Evolutionary conservation across 1,284 basidiomycete genomes (phyloP), one percentile per base, ranked within the genome.

Genomic region (Gomphus bonarii): DNA sequence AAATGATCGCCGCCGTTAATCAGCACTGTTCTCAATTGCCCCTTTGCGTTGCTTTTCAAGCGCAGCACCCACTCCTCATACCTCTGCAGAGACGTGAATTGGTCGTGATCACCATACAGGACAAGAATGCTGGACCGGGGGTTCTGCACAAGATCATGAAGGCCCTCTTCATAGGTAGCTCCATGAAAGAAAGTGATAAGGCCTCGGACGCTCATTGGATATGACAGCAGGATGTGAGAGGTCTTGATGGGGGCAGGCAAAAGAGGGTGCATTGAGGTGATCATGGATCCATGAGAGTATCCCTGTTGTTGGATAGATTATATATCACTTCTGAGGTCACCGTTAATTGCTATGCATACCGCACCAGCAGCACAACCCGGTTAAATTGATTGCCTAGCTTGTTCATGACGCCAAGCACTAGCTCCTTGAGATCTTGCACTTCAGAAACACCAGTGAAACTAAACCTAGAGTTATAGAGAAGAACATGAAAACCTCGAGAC

Each of bases 271-370:
- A 83, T 68, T 2, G 84, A 85, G 1, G 80, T 78, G 36, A 87
- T 81, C 25, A 92, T 73, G 1, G 85, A 79, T 3, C 89, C 90
- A 73, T 88, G 74, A 3, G 89, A 91, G 68, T 92, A 91, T 1
- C 88, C 88, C 87, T 90, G 59, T 50, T 12, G 31, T 20, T 25
- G 14, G 43, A 25, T 42, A 54, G 30, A 50, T 9, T 52, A 42
- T 43, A 25, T 20, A 18, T 38, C 14, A 25, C 38, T 50, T 59
- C 25, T 54, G 50, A 54, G 55, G 28, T 51, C 46, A 50, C 38
- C 60, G 52, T 58, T 53, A 35, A 47, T 50, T 49, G 30, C 10
- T 28, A 68, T 7, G 33, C 5, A 14, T 35, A 16, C 31, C 77
- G 64, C 63, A 85, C 84, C 55, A 82, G 63, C 47, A 86, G 62